A percentile compares a stretch with the other conserved stretches of the same genome.
Evolutionary conservation across 495 filamentous ascomycete genomes (phyloP).

Genomic region (Pyrenopolyporus hunteri): DNA sequence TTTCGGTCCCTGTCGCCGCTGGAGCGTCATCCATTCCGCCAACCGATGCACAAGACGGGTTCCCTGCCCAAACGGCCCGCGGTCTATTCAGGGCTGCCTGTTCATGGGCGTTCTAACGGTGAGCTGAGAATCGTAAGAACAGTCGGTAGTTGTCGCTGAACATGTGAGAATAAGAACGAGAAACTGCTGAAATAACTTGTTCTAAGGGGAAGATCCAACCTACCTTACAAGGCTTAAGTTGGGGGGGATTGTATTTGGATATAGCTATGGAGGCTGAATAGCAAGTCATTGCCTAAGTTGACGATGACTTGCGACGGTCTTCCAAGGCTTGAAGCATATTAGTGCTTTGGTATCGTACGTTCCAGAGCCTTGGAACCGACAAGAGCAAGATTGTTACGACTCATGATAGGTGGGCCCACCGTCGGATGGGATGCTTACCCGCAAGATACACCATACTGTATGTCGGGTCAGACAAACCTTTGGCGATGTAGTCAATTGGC

Average conservation of each 20-base stretch:
- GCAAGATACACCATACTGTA: not conserved
- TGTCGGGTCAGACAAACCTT: conserved; percentile 32
- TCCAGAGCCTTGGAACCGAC: conserved; percentile 28
- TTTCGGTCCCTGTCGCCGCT: conserved; percentile 34
- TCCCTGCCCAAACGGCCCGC: conserved; percentile 36
- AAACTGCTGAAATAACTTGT: no score
- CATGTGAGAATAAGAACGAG: conserved; percentile 3
- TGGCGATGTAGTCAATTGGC: conserved; percentile 13
- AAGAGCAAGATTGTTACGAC: conserved; percentile 24
- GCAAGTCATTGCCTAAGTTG: not conserved
- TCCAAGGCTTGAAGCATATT: conserved; percentile 16
- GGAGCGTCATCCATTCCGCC: conserved; percentile 25
- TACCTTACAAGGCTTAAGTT: no score
- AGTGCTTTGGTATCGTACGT: conserved; percentile 28
- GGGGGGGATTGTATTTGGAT: no score
- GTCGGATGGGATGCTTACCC: conserved; percentile 12
- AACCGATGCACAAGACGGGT: conserved; percentile 34
- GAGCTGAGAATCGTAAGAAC: conserved; percentile 5
- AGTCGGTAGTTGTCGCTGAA: not conserved
- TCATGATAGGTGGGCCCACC: conserved; percentile 15
- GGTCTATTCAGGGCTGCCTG: conserved; percentile 9
- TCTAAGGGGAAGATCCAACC: no score
- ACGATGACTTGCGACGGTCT: conserved; percentile 1
- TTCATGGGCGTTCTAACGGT: conserved; percentile 23
- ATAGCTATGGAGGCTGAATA: not conserved